Evolutionary conservation across 257 asterid genomes (phyloP).

Genomic region (Solanum chiquidenum): DNA sequence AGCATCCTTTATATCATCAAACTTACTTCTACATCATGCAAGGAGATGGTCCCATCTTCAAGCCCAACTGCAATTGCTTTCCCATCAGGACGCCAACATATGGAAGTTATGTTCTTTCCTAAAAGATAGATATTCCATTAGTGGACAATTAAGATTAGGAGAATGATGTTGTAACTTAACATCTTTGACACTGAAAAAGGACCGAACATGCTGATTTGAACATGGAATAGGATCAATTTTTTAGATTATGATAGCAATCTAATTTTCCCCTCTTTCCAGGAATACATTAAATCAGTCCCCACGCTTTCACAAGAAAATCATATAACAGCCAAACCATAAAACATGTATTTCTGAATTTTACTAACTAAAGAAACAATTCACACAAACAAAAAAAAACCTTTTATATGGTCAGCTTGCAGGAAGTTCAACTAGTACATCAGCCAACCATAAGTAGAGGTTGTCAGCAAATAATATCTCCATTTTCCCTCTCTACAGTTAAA

Average conservation of each 20-base stretch:
- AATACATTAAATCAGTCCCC: neutral
- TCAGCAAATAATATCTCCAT: neutral
- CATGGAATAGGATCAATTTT: neutral
- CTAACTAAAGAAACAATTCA: neutral
- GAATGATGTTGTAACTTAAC: neutral
- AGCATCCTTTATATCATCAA: neutral
- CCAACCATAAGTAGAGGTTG: neutral
- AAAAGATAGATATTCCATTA: neutral
- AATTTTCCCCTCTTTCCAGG: neutral
- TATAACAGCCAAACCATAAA: neutral
- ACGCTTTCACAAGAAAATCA: neutral
- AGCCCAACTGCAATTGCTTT: conserved; percentile 89
- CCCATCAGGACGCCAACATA: conserved; percentile 99
- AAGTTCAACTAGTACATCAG: neutral
- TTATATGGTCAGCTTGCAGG: neutral
- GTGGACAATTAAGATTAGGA: neutral
- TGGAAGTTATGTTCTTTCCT: conserved; percentile 76
- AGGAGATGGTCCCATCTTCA: conserved; percentile 78
- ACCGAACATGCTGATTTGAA: neutral
- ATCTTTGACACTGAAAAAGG: neutral
- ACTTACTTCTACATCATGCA: conserved; percentile 87
- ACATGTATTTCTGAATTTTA: neutral
- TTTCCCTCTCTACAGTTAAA: neutral
- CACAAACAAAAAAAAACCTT: neutral
- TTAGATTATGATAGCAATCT: neutral